Evolutionary conservation across 228 moss, liverwort and hornwort species (phyloP).

Genomic region (Sphagnum fallax): DNA sequence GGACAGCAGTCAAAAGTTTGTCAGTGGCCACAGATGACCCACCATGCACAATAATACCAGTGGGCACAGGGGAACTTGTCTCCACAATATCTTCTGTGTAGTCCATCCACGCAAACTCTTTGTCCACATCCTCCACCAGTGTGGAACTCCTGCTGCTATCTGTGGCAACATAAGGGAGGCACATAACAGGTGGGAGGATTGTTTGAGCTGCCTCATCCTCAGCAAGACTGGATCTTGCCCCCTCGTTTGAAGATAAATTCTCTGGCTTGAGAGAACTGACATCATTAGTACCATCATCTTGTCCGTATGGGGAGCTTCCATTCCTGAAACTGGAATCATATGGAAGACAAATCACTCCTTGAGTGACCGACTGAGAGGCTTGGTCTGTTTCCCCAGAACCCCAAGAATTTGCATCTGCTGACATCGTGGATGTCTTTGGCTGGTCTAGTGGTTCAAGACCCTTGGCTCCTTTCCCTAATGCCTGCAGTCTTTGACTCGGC

Average conservation of each 20-base stretch:
- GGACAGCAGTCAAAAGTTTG: constrained; percentile 2
- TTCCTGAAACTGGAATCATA: not conserved
- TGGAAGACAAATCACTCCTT: not conserved
- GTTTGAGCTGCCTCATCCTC: constrained; percentile 5
- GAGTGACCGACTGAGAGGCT: not conserved
- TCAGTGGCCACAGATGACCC: not conserved
- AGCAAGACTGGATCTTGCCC: not conserved
- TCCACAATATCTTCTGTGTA: constrained; percentile 7
- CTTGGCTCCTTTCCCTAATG: constrained; percentile 17
- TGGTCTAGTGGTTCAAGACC: constrained; percentile 14
- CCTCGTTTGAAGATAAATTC: too few relatives aligned
- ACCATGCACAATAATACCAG: not conserved
- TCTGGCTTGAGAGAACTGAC: too few relatives aligned
- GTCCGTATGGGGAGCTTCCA: not conserved
- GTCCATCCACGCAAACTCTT: constrained; percentile 13
- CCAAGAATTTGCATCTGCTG: constrained; percentile 5
- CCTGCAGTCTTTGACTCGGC: constrained; percentile 21
- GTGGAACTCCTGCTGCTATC: not conserved
- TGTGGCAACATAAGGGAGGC: not conserved
- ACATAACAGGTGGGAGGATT: constrained; percentile 8
- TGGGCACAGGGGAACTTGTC: constrained; percentile 2
- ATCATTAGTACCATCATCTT: not conserved
- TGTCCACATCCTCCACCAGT: constrained; percentile 8
- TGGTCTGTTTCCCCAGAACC: not conserved
- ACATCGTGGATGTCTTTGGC: constrained; percentile 2